These are phyloP conservation scores for Kockovaella imperatae DNA, from an alignment of 768 basidiomycete species.

Conservation along the genomic window DNA sequence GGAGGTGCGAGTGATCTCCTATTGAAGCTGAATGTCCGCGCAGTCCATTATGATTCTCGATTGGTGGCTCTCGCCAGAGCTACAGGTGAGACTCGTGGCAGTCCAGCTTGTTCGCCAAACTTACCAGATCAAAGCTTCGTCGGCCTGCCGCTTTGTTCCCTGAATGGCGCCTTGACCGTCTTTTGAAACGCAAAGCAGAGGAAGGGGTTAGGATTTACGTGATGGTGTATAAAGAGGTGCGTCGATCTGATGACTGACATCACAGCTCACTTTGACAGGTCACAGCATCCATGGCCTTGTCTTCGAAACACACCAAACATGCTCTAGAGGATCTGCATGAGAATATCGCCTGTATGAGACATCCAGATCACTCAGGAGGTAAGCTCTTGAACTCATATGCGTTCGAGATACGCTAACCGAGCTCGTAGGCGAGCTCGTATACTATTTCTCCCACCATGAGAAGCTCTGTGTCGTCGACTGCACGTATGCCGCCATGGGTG, in stretches of 20 bases:
- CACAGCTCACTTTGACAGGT: conserved; percentile 50
- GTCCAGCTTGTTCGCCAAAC: neutral
- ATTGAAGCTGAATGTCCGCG: neutral
- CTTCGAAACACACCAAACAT: conserved; percentile 79
- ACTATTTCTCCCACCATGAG: conserved; percentile 43
- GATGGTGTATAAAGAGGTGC: conserved; percentile 85
- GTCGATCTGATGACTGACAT: neutral
- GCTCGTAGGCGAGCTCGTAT: conserved; percentile 28
- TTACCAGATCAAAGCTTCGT: conserved; percentile 55
- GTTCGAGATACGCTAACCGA: neutral
- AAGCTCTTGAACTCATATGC: neutral
- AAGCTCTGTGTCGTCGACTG: conserved; percentile 43
- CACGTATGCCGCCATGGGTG: conserved; percentile 52
- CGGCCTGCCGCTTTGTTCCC: conserved; percentile 78
- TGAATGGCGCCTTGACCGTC: conserved; percentile 79
- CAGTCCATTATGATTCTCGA: conserved; percentile 76
- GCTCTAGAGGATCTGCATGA: conserved; percentile 73
- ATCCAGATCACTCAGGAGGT: conserved; percentile 38
- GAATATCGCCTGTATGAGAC: conserved; percentile 70
- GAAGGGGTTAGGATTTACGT: conserved; percentile 88
- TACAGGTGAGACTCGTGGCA: conserved; percentile 50
- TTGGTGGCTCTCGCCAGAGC: conserved; percentile 79
- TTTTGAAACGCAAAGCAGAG: conserved; percentile 80
- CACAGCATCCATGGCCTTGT: conserved; percentile 83
- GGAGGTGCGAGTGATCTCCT: conserved; percentile 46